Base-by-base conservation (phyloP, 257 asterid genomes). In the Nicotiana paniculata region DNA sequence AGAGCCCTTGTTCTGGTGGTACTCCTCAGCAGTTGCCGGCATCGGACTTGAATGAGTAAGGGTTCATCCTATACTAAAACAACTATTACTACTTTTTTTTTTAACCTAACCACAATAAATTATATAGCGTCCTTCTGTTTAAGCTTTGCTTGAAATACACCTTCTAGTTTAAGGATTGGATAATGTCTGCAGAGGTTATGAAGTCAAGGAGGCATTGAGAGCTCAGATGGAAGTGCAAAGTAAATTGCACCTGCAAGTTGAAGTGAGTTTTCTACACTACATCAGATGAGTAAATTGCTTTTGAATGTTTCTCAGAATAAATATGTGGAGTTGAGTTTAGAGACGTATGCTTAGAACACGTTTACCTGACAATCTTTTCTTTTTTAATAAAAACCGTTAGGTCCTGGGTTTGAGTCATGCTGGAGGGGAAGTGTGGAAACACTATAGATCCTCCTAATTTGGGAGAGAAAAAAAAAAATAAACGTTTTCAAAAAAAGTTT, bases 161-260 rank as follows among this genome's bases (percentile, higher is more conserved):
- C 62, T 9, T 15, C 4, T 80, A 21, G 68, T 69, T 48, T 79
- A 77, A 80, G 72, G 59, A 53, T 59, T 80, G 80, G 30, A 79
- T 82, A 79, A 84, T 78, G 84, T 85, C 68, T 69, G 6, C 80
- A 94, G 98, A 92, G 98, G 97, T 82, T 91, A 89, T 85, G 97
- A 90, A 89, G 97, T 94, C 62, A 92, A 94, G 91, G 98, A 94
- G 90, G 98, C 98, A 37, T 83, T 94, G 82, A 89, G 98, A 89
- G 97, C 93, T 72, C 98, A 94, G 79, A 94, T 94, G 98, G 98
- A 94, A 90, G 98, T 94, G 82, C 95, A 94, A 82, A 94, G 97
- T 85, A 90, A 94, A 84, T 90, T 94, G 33, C 97, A 94, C 88
- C 81, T 92, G 88, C 98, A 92, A 92, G 98, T 94, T 69, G 98